Percentiles rank a stretch among this genome's conserved stretches.
These are phyloP conservation scores for Trematosphaeria pertusa DNA, from an alignment of 2,329 filamentous ascomycete species.

Conservation along the genomic window DNA sequence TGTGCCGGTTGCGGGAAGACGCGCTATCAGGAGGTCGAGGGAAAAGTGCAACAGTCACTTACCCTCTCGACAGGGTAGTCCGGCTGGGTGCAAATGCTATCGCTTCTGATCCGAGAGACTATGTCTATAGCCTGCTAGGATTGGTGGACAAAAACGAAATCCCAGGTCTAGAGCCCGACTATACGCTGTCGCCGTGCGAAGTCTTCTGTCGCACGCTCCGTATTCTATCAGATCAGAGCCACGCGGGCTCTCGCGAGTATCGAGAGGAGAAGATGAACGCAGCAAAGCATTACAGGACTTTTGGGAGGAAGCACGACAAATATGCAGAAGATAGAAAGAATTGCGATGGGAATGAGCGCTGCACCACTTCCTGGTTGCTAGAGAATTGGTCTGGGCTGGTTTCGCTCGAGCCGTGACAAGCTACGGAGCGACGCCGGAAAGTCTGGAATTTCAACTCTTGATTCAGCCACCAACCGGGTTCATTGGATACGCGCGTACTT, in stretches of 20 bases:
- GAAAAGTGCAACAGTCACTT: too few relatives aligned
- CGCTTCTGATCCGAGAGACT: background rate
- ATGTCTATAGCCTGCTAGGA: background rate
- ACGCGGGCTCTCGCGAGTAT: background rate
- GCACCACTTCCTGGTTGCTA: too few relatives aligned
- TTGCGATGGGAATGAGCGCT: too few relatives aligned
- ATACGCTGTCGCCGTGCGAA: conserved; percentile 1
- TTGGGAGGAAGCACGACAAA: background rate
- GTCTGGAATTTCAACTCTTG: too few relatives aligned
- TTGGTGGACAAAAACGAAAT: background rate
- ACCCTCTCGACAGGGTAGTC: background rate
- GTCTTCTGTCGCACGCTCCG: background rate
- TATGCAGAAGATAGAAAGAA: background rate
- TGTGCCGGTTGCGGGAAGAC: background rate
- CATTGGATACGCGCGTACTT: too few relatives aligned
- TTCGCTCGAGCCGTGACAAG: too few relatives aligned
- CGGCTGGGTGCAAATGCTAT: background rate
- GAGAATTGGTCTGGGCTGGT: too few relatives aligned
- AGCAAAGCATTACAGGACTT: background rate
- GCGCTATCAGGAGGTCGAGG: background rate
- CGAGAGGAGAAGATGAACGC: too few relatives aligned
- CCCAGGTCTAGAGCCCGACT: background rate
- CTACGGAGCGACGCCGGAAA: too few relatives aligned
- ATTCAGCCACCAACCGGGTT: too few relatives aligned
- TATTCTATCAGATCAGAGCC: background rate